A percentile compares a stretch with the other conserved stretches of the same genome.
Conservation (phyloP, 352 stramenopile species). For the Phytopythium chamaehyphon region DNA sequence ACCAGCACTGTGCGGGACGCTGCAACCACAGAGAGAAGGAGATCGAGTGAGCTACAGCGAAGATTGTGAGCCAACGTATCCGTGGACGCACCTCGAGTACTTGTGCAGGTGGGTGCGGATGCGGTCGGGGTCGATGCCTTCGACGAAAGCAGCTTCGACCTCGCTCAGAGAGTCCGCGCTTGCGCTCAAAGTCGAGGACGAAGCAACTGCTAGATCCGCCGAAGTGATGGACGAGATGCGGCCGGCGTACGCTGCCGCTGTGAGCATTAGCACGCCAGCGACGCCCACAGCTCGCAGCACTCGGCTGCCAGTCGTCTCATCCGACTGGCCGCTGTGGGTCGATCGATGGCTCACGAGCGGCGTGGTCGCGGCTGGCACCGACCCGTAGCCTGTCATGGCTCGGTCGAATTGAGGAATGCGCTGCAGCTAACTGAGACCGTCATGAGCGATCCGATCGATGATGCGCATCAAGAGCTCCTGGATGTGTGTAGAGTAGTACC, state of each 20-base stretch:
- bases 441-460: background rate
- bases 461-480: background rate
- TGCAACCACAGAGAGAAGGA: too few relatives aligned
- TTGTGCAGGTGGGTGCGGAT: conserved; percentile 34
- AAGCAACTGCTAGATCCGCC: background rate
- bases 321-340: too few relatives aligned
- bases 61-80: too few relatives aligned
- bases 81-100: conserved; percentile 20
- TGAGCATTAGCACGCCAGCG: background rate
- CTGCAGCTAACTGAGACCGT: background rate
- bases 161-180: background rate
- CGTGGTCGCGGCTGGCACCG: too few relatives aligned
- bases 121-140: conserved; percentile 10
- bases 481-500: conserved; percentile 1
- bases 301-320: conserved; percentile 4
- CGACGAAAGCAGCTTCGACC: conserved; percentile 16
- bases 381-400: background rate
- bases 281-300: conserved; percentile 6
- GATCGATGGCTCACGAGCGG: background rate
- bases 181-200: background rate
- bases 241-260: background rate
- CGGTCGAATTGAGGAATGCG: background rate
- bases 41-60: too few relatives aligned
- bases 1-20: conserved; percentile 20
- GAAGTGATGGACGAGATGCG: background rate